Percentiles rank a stretch among this genome's conserved stretches.
Evolutionary conservation across 2,329 filamentous ascomycete genomes (phyloP).

Genomic region (Fusarium hostae): DNA sequence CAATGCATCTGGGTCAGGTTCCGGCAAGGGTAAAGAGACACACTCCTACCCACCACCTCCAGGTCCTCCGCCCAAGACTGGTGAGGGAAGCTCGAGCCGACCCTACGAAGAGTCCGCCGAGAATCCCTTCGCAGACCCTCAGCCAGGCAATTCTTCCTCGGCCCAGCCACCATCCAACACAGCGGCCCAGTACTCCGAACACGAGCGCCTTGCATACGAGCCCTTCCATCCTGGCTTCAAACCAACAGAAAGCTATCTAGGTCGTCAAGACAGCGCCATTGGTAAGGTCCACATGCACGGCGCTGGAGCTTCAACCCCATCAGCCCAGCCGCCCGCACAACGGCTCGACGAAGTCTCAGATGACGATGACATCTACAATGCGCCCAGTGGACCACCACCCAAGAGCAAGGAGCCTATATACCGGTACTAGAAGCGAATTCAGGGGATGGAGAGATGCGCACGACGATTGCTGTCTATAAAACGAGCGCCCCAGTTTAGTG

Average conservation of each 20-base stretch:
- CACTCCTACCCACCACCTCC: constrained; percentile 43
- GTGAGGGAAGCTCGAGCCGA: constrained; percentile 42
- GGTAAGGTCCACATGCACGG: constrained; percentile 57
- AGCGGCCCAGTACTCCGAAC: constrained; percentile 31
- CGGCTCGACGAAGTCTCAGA: constrained; percentile 46
- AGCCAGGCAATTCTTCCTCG: constrained; percentile 34
- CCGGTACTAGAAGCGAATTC: constrained; percentile 45
- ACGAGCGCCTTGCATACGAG: constrained; percentile 48
- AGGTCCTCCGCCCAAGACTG: constrained; percentile 42
- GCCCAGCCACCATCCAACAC: constrained; percentile 22
- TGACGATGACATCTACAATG: constrained; percentile 55
- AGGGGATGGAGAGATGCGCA: neutral
- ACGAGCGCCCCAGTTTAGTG: neutral
- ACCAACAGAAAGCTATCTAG: constrained; percentile 40
- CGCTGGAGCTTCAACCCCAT: constrained; percentile 41
- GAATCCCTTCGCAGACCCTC: constrained; percentile 51
- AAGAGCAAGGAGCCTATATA: constrained; percentile 53
- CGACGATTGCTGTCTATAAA: neutral
- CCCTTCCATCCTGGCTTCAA: constrained; percentile 54
- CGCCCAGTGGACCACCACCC: constrained; percentile 43
- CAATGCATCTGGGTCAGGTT: constrained; percentile 27
- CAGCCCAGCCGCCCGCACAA: constrained; percentile 26
- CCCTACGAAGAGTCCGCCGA: constrained; percentile 34
- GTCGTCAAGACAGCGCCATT: constrained; percentile 55
- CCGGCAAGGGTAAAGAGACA: constrained; percentile 51